phyloP scores from a whole-genome alignment of 2,329 filamentous ascomycete species.

The Dendryphion nanum region DNA sequence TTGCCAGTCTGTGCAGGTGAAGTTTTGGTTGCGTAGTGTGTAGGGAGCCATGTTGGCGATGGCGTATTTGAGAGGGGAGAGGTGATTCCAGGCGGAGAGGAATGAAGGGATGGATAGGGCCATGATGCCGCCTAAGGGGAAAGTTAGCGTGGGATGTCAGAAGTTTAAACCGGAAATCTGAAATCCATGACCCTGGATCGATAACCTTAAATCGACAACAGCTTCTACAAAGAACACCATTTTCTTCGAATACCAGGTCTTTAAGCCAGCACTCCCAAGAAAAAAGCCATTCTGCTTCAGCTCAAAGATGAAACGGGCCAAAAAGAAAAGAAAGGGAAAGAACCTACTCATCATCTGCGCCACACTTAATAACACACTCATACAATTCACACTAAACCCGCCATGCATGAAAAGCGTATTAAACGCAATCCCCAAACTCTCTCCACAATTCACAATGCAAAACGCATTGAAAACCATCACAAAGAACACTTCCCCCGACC shows the following conservation, averaged over 20 bases:
- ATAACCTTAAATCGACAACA: too few species aligned
- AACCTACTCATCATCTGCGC: slow-evolving; percentile 62
- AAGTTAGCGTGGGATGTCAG: too few species aligned
- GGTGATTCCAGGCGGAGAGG: slow-evolving; percentile 67
- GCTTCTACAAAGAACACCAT: too few species aligned
- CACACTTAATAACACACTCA: slow-evolving; percentile 66
- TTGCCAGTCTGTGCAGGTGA: slow-evolving; percentile 64
- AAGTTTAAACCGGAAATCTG: too few species aligned
- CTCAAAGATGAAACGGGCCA: too few species aligned
- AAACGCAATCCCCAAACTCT: slow-evolving; percentile 76
- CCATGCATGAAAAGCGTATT: slow-evolving; percentile 74
- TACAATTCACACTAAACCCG: slow-evolving; percentile 73
- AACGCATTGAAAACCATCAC: slow-evolving; percentile 68
- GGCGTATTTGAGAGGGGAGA: slow-evolving; percentile 69
- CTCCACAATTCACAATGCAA: slow-evolving; percentile 71
- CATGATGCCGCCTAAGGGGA: slow-evolving; percentile 56
- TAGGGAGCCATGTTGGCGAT: slow-evolving; percentile 67
- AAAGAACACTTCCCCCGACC: slow-evolving; percentile 65
- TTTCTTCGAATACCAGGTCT: too few species aligned
- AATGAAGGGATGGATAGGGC: slow-evolving; percentile 67
- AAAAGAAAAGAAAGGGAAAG: neutral
- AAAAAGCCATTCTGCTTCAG: too few species aligned
- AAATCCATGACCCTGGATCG: too few species aligned
- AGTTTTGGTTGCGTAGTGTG: slow-evolving; percentile 59
- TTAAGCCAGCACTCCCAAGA: too few species aligned